A percentile compares a stretch with the other conserved stretches of the same genome.
phyloP scores from a whole-genome alignment of 1,284 basidiomycete species.

The Irpex rosettiformis region DNA sequence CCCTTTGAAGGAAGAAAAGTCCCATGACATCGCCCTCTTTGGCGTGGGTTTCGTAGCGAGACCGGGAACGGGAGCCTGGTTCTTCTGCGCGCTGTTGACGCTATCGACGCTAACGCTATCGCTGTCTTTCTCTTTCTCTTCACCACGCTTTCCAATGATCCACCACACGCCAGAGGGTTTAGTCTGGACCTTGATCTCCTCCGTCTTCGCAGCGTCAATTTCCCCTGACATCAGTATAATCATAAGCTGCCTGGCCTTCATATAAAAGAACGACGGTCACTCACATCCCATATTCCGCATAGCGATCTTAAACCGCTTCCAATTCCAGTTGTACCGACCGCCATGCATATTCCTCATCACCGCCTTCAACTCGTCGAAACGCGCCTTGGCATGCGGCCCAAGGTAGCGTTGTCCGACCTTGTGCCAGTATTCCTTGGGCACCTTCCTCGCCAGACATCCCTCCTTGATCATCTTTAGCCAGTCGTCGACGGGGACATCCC shows the following conservation, averaged over 20 bases:
- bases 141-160: conserved; percentile 45
- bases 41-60: conserved; percentile 10
- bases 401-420: conserved; percentile 72
- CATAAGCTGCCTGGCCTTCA: neutral
- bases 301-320: conserved; percentile 74
- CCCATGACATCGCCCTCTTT: conserved; percentile 24
- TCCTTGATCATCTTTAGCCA: conserved; percentile 68
- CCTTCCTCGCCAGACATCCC: conserved; percentile 60
- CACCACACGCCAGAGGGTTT: conserved; percentile 57
- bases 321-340: conserved; percentile 72
- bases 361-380: conserved; percentile 64
- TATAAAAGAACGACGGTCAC: conserved; percentile 29
- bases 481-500: conserved; percentile 61
- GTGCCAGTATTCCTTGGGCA: conserved; percentile 76
- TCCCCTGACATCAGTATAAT: conserved; percentile 42
- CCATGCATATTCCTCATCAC: conserved; percentile 71
- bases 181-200: conserved; percentile 56
- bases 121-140: conserved; percentile 23
- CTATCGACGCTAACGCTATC: conserved; percentile 11
- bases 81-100: conserved; percentile 10
- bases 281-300: conserved; percentile 77
- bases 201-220: conserved; percentile 51
- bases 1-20: conserved; percentile 24
- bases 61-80: conserved; percentile 8
- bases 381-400: conserved; percentile 57